Evolutionary conservation across 306 rosid species (phyloP), one percentile per base, ranked within the genome.

Genomic region (Quercus engelmannii): DNA sequence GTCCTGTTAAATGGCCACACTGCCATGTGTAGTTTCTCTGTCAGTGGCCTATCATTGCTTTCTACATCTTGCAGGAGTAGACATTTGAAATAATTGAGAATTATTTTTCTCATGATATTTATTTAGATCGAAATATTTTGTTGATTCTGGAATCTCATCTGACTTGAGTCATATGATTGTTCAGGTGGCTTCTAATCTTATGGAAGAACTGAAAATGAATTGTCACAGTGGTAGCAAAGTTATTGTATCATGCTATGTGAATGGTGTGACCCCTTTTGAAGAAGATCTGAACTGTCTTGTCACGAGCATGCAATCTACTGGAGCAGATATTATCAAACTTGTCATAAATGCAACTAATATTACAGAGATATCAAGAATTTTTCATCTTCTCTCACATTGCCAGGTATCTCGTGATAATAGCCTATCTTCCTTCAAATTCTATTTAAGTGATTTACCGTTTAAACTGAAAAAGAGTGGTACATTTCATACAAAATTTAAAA

Each of bases 191-290:
- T 72, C 88, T 79, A 17, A 46, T 68, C 25, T 81, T 81, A 57
- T 10, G 80, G 69, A 51, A 65, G 81, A 70, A 49, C 23, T 76
- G 30, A 82, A 63, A 72, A 81, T 30, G 25, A 46, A 76, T 30
- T 56, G 54, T 38, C n/a, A 54, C 10, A 19, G 77, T 59, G 59
- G 38, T 23, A 79, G 75, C 54, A 87, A 80, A 76, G 74, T 76
- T 21, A 87, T 84, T 62, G 88, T 87, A 26, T 87, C 90, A n/a
- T 76, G 76, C 69, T 79, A 79, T 79, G 86, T 84, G 68, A 80
- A 87, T 49, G 84, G 82, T 14, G 56, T 76, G 76, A 79, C 80
- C 83, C 81, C 84, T 67, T 65, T 78, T 23, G 63, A 63, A 79
- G 82, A 82, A 54, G 82, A 87, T 25, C 82, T 87, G 26, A 70